Evolutionary conservation across 306 rosid species (phyloP).

Genomic region (Sechiopsis laciniata): DNA sequence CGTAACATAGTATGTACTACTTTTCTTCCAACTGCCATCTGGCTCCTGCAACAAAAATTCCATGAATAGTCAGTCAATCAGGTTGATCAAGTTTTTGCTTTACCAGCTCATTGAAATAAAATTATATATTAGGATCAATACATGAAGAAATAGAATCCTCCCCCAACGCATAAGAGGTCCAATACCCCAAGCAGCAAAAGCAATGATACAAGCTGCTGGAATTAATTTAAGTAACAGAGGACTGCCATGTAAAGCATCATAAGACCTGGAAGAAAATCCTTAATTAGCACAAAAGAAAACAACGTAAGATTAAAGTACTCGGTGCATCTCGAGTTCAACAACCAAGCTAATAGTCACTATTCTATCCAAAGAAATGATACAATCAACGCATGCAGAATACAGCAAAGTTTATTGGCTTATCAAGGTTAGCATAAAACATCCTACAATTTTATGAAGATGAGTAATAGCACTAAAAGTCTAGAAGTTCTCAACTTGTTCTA

Average conservation of each 20-base stretch:
- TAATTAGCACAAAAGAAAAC: background rate
- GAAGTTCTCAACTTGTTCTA: background rate
- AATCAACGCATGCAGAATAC: constrained; percentile 6
- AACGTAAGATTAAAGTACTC: background rate
- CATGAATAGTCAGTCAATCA: constrained; percentile 16
- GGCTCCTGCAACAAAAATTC: constrained; percentile 46
- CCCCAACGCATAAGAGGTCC: constrained; percentile 68
- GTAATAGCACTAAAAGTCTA: background rate
- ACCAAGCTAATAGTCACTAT: background rate
- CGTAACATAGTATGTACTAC: constrained; percentile 51
- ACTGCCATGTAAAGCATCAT: constrained; percentile 50
- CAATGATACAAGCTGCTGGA: constrained; percentile 73
- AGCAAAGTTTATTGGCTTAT: background rate
- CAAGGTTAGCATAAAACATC: background rate
- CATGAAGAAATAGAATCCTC: constrained; percentile 66
- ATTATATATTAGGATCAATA: constrained; percentile 28
- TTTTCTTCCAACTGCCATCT: constrained; percentile 81
- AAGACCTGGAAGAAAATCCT: constrained; percentile 48
- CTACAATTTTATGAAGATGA: background rate
- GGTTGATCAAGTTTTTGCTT: background rate
- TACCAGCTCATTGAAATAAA: background rate
- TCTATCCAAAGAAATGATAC: background rate
- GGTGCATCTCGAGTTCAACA: constrained; percentile 1
- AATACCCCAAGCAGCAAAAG: constrained; percentile 84
- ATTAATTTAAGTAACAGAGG: constrained; percentile 53